A percentile compares a stretch with the other conserved stretches of the same genome.
phyloP scores from a whole-genome alignment of 2,329 filamentous ascomycete genomes.

The Didymellaceae sp. region DNA sequence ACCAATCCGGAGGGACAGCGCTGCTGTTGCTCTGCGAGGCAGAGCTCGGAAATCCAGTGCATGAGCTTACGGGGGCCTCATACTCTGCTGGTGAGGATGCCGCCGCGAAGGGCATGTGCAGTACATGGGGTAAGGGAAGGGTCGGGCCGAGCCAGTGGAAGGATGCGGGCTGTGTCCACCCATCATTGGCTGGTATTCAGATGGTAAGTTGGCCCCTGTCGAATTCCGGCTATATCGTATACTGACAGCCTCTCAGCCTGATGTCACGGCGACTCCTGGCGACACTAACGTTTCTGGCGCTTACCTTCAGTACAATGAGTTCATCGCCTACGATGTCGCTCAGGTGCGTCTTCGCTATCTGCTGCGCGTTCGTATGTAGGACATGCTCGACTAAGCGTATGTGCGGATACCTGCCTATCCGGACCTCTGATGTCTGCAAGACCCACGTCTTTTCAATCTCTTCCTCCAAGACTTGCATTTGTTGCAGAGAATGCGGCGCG shows the following conservation, averaged over 20 bases:
- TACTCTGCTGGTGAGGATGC: slow-evolving; percentile 71
- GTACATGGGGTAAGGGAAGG: slow-evolving; percentile 73
- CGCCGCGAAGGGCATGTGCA: slow-evolving; percentile 64
- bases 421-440: too few relatives aligned
- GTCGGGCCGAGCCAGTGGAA: slow-evolving; percentile 75
- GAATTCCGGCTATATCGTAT: neutral
- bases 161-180: slow-evolving; percentile 72
- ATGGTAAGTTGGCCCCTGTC: slow-evolving; percentile 67
- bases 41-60: slow-evolving; percentile 77
- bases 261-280: slow-evolving; percentile 51
- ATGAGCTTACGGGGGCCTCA: slow-evolving; percentile 63
- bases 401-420: neutral
- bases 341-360: slow-evolving; percentile 75
- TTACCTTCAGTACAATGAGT: slow-evolving; percentile 72
- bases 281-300: slow-evolving; percentile 56
- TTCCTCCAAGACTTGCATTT: too few relatives aligned
- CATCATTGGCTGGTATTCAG: slow-evolving; percentile 68
- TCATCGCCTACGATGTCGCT: slow-evolving; percentile 72
- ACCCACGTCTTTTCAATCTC: neutral
- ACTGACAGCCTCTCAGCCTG: slow-evolving; percentile 31
- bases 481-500: too few relatives aligned
- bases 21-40: slow-evolving; percentile 85
- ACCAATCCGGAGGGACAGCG: slow-evolving; percentile 70
- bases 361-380: slow-evolving; percentile 60
- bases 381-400: neutral